These are phyloP conservation scores for Thraustochytrium striatum DNA, from an alignment of 352 stramenopile genomes.

Conservation along the genomic window DNA sequence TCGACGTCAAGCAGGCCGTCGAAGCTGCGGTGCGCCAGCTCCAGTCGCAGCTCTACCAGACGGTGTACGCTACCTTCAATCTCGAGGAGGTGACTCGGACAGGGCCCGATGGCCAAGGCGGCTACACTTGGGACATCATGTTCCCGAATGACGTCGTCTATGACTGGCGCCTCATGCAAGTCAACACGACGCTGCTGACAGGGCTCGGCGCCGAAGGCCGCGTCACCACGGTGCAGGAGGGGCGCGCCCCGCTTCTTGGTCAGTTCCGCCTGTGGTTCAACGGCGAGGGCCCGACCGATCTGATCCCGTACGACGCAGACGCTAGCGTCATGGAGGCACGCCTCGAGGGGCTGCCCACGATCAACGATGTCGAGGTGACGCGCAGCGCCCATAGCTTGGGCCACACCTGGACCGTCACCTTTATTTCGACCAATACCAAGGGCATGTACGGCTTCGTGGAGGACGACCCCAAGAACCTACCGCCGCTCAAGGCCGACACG, in stretches of 20 bases:
- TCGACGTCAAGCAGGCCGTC: constrained; percentile 9
- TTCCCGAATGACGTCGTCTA: constrained; percentile 34
- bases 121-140: constrained; percentile 36
- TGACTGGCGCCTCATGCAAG: constrained; percentile 1
- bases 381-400: not conserved
- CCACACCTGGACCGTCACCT: constrained; percentile 45
- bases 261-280: constrained; percentile 39
- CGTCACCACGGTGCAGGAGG: not conserved
- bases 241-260: constrained; percentile 1
- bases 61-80: constrained; percentile 21
- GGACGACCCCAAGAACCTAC: constrained; percentile 27
- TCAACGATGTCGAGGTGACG: constrained; percentile 62
- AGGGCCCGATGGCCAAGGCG: constrained; percentile 32
- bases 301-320: constrained; percentile 43
- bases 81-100: constrained; percentile 16
- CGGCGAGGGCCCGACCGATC: not conserved
- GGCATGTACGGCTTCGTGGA: constrained; percentile 28
- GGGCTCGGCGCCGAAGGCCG: constrained; percentile 1
- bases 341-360: constrained; percentile 69
- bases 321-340: constrained; percentile 65
- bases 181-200: not conserved
- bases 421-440: constrained; percentile 9
- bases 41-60: not conserved
- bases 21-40: constrained; percentile 22
- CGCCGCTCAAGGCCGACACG: constrained; percentile 40